Evolutionary conservation across 1,139 yeast species (phyloP).

Genomic region (Debaryomycetaceae sp.): DNA sequence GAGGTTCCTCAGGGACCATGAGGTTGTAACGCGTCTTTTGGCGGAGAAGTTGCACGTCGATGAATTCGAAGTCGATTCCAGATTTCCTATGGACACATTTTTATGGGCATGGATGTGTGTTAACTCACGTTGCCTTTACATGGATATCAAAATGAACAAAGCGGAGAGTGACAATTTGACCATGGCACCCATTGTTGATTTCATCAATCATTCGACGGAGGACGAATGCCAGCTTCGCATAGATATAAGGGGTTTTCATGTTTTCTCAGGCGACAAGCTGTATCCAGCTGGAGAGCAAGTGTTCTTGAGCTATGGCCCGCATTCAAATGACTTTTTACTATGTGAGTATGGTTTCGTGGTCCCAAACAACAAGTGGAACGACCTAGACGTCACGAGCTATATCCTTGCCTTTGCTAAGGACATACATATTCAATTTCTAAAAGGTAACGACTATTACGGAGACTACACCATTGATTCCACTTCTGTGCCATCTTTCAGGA

Average conservation of each 20-base stretch:
- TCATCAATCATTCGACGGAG: conserved; percentile 67
- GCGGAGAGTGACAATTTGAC: conserved; percentile 66
- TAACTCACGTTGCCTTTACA: conserved; percentile 86
- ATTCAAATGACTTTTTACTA: conserved; percentile 72
- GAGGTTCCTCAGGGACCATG: conserved; percentile 38
- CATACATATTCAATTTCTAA: conserved; percentile 43
- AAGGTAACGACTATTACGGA: conserved; percentile 55
- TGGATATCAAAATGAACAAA: conserved; percentile 56
- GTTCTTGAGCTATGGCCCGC: conserved; percentile 80
- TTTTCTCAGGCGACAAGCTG: conserved; percentile 29
- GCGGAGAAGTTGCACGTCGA: conserved; percentile 7
- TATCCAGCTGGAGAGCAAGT: conserved; percentile 55
- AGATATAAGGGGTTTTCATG: conserved; percentile 49
- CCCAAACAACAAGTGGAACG: conserved; percentile 61
- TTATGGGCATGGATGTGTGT: conserved; percentile 82
- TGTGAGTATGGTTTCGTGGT: conserved; percentile 85
- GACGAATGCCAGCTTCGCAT: conserved; percentile 52
- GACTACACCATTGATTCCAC: conserved; percentile 62
- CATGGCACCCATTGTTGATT: conserved; percentile 88
- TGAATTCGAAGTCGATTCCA: conserved; percentile 2
- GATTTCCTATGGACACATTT: conserved; percentile 24
- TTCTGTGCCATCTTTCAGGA: conserved; percentile 63
- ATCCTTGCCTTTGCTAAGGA: conserved; percentile 34
- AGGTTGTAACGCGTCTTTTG: conserved; percentile 22
- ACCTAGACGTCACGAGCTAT: conserved; percentile 55